These are phyloP conservation scores for Hypoxylon sp. DNA, from an alignment of 2,329 filamentous ascomycete species.

Conservation along the genomic window DNA sequence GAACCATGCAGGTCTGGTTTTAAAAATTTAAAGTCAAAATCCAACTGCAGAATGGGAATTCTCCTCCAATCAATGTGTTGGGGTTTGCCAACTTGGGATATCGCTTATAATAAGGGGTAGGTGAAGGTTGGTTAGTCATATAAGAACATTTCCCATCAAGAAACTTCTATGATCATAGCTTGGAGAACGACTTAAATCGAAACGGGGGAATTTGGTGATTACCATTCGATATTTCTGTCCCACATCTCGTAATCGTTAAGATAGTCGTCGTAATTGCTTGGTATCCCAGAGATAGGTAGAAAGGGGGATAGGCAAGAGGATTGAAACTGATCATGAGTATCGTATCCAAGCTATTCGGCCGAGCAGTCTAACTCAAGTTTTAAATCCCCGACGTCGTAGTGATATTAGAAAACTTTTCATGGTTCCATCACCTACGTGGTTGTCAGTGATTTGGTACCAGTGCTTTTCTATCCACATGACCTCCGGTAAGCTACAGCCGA, in stretches of 20 bases:
- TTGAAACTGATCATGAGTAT: conserved; percentile 7
- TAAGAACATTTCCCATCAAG: not conserved
- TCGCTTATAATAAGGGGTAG: conserved; percentile 19
- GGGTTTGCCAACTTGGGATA: conserved; percentile 4
- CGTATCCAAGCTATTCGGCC: conserved; percentile 4
- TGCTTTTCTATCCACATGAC: conserved; percentile 25
- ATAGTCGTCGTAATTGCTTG: not conserved
- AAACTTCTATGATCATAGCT: not conserved
- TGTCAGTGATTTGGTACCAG: conserved; percentile 40
- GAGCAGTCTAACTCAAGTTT: conserved; percentile 17
- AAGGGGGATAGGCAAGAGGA: conserved; percentile 1
- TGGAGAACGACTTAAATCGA: not conserved
- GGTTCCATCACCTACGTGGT: conserved; percentile 37
- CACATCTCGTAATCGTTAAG: not conserved
- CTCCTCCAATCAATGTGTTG: conserved; percentile 4
- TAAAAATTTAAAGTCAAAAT: conserved; percentile 15
- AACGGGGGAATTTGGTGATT: not conserved
- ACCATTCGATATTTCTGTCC: not conserved
- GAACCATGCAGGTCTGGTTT: conserved; percentile 19
- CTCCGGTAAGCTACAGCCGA: conserved; percentile 37
- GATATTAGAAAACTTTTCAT: conserved; percentile 27
- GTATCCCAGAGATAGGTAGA: not conserved
- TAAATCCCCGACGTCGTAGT: conserved; percentile 37
- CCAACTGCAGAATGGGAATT: conserved; percentile 5
- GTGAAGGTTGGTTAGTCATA: not conserved